Percentiles rank a stretch among this genome's conserved stretches.
phyloP scores from a whole-genome alignment of 2,329 filamentous ascomycete species.

The Chalaropsis thielavioides region DNA sequence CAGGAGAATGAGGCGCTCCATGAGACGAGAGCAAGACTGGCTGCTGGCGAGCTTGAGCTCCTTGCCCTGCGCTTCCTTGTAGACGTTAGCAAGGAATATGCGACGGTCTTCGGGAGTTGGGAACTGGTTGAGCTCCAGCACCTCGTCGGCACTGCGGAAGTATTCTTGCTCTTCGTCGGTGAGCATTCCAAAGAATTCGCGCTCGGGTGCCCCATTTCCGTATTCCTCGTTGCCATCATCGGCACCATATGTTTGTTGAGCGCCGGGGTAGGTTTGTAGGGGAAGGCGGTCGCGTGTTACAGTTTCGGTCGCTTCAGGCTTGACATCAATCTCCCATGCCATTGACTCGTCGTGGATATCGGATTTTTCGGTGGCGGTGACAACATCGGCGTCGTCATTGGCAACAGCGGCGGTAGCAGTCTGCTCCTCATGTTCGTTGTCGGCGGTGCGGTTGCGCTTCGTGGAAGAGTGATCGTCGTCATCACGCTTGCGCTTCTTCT shows the following conservation, averaged over 20 bases:
- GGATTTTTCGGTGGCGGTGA: neutral
- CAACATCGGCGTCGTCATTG: slow-evolving; percentile 5
- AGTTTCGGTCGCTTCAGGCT: neutral
- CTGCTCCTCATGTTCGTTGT: slow-evolving; percentile 18
- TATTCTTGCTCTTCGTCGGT: slow-evolving; percentile 91
- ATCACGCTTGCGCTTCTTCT: slow-evolving; percentile 30
- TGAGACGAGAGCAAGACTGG: slow-evolving; percentile 82
- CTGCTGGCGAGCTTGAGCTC: slow-evolving; percentile 93
- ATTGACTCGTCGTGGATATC: slow-evolving; percentile 6
- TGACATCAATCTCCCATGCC: slow-evolving; percentile 14
- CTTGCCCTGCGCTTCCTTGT: slow-evolving; percentile 74
- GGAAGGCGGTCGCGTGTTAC: slow-evolving; percentile 7
- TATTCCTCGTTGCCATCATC: slow-evolving; percentile 19
- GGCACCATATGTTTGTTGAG: slow-evolving; percentile 20
- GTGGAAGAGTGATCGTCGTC: slow-evolving; percentile 19
- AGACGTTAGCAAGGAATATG: slow-evolving; percentile 67
- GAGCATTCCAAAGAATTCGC: slow-evolving; percentile 83
- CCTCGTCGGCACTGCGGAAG: slow-evolving; percentile 76
- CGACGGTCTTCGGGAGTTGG: slow-evolving; percentile 56
- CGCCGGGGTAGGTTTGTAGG: slow-evolving; percentile 19
- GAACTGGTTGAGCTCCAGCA: slow-evolving; percentile 84
- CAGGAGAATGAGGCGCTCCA: slow-evolving; percentile 80
- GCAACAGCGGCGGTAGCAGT: neutral
- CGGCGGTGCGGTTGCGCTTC: slow-evolving; percentile 21
- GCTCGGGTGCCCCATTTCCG: slow-evolving; percentile 32